phyloP scores from a whole-genome alignment of 352 stramenopile genomes.

The Globisporangium takayamanum region DNA sequence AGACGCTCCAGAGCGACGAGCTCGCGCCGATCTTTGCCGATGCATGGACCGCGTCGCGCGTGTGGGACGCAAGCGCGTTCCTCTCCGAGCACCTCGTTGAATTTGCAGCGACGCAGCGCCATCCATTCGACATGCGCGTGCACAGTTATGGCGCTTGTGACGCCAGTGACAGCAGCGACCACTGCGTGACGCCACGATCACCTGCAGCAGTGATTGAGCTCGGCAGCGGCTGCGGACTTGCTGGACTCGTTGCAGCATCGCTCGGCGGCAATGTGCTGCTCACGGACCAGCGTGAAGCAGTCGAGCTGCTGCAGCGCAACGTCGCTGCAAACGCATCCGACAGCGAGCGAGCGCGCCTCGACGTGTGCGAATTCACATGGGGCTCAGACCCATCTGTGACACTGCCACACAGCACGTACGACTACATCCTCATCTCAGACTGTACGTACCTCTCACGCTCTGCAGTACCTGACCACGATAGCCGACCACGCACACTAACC shows the following conservation, averaged over 20 bases:
- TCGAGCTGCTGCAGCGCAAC: slow-evolving; percentile 67
- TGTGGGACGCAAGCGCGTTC: slow-evolving; percentile 70
- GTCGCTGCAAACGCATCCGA: slow-evolving; percentile 35
- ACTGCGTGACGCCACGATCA: not conserved
- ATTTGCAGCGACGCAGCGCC: slow-evolving; percentile 18
- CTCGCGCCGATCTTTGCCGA: slow-evolving; percentile 80
- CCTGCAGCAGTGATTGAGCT: slow-evolving; percentile 54
- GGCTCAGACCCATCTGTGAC: slow-evolving; percentile 22
- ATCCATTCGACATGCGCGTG: slow-evolving; percentile 14
- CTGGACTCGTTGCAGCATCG: slow-evolving; percentile 50
- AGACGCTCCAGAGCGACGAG: slow-evolving; percentile 63
- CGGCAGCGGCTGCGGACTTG: slow-evolving; percentile 73
- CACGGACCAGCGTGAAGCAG: slow-evolving; percentile 60
- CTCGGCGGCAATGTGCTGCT: slow-evolving; percentile 65
- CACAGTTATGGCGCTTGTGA: not conserved
- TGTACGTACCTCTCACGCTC: slow-evolving; percentile 30
- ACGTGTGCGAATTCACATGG: slow-evolving; percentile 59
- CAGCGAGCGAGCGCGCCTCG: slow-evolving; percentile 29
- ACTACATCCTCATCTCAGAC: slow-evolving; percentile 76
- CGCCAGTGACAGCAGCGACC: not conserved
- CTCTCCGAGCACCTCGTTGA: slow-evolving; percentile 49
- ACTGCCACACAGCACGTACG: slow-evolving; percentile 25
- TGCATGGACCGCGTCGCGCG: slow-evolving; percentile 72
- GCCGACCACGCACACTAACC: not conserved
- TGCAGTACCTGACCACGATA: not conserved